Base-by-base conservation (phyloP, 2,329 filamentous ascomycete species). In the Fusarium lateritium region DNA sequence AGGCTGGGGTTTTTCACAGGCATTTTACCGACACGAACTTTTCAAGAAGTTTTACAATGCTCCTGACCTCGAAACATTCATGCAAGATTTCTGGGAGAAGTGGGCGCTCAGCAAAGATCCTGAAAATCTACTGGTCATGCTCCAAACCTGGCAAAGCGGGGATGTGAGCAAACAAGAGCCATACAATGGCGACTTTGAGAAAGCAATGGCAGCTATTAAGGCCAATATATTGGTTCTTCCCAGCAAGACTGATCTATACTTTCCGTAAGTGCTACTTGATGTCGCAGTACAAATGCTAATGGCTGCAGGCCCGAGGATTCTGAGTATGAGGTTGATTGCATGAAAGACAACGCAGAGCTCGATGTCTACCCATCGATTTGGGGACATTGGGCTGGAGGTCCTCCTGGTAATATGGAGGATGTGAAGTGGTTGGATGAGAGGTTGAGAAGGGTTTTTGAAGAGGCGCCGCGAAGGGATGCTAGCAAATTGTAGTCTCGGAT, bases 1-100 rank as follows among this genome's bases (percentile, higher is more conserved):
- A 2, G 92, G 92, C 1, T 96, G 89, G 92, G 92, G 93, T 0
- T 92, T 95, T 73, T 92, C 89, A 52, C 92, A 94, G 73, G 85
- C 91, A 0, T 95, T 94, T 73, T 95, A 95, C 73, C 85, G 92
- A 2, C 83, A 93, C 69, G 89, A 85, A 75, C 62, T 93, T n/a
- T 91, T 91, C 75, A 87, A 92, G 76, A 89, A 78, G 2, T 81
- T 76, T 1, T 83, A 94, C 10, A 90, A 90, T 0, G 93, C 85
- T 72, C 88, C 89, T 68, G 83, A 88, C 56, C 82, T 94, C 3
- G 91, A 94, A 65, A 88, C 92, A 54, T 95, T 94, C 65, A 87
- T 95, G 83, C 81, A 88, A 8, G 87, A 85, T 14, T 94, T 93
- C 73, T 95, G 93, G 91, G 92, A 94, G 76, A 80, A 80, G 0